Base-by-base conservation (phyloP, 441 rosid genomes). In the Adansonia grandidieri region DNA sequence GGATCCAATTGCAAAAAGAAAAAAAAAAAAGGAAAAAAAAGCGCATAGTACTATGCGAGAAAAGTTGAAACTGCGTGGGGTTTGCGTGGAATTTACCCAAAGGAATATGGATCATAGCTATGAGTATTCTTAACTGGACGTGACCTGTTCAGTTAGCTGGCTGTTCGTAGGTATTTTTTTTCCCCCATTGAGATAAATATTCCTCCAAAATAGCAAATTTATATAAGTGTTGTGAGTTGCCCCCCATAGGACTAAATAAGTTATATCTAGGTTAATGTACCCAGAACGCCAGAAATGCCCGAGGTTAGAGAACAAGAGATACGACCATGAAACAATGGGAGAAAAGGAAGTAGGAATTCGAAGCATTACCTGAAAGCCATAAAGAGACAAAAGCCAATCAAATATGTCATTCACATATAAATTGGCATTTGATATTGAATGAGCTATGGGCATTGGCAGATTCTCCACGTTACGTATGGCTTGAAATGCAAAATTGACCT, bases 341-440 rank as follows among this genome's bases (percentile, higher is more conserved):
- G 65, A 73, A 73, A 64, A 42, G 37, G 17, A 82, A 53, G 57
- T 53, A 60, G 47, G 53, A 45, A 50, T 72, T 65, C 57, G 71
- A 73, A 62, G 37, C 47, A 77, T 32, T 86, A 97, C 99, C 97
- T 97, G 99, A 90, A 97, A 97, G 48, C 99, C 99, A 87, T 95
- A 95, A 85, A 89, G 71, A 67, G 90, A 86, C 56, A 93, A 91
- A 84, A 97, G 97, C 99, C 99, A 97, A 81, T 97, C 97, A 71
- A 97, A 92, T 76, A 97, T 85, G 82, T 97, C 99, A 77, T 77
- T 76, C 79, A 61, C 82, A 60, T 89, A 79, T 80, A 79, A 87
- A 75, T 71, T 77, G 80, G 56, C 80, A 84, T 80, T 58, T 6
- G 75, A 77, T 40, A 74, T 62, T 56, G 37, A 71, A 73, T 57